Base-by-base conservation (phyloP, 805 yeast genomes). In the Pichia eremophila region DNA sequence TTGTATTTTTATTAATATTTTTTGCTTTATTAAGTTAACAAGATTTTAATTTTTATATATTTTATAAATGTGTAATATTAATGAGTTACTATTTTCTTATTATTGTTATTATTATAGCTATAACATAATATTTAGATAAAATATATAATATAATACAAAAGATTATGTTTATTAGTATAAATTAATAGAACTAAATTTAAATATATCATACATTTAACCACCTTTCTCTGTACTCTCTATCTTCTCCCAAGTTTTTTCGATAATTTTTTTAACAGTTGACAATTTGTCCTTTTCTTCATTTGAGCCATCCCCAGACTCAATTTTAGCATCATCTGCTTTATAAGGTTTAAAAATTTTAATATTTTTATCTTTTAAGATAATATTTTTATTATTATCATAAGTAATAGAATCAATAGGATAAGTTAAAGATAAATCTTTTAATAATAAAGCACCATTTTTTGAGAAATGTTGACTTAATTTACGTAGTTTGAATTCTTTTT, bases 1-100 rank as follows among this genome's bases (percentile, higher is more conserved):
- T 77, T 3, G 71, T 85, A 2, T 65, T 86, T 32, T 71, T 80
- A 11, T 65, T 86, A 46, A 65, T 85, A 4, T 72, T 84, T 0
- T 61, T 85, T 40, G 82, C 81, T 0, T 68, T 79, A 2, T 55
- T 77, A 11, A 72, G 75, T 55, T 75, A 52, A 22, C 25, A 22
- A 5, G 6, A 22, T 5, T 22, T 22, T 22, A 5, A 22, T 22
- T 22, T 22, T 22, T 29, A 4, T 29, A 29, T 29, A 29, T 10
- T 3, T 1, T 29, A 29, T 29, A 10, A 10, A 10, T 29, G 32
- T 10, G 4, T 29, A 34, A 35, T 18, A 31, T 6, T n/a, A 29
- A 3, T 29, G 11, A 29, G n/a, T n/a, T n/a, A n/a, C n/a, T 10
- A 12, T 5, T 29, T 29, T 10, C 14, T 10, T 29, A 5, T 29